A percentile compares a stretch with the other conserved stretches of the same genome.
Evolutionary conservation across 768 basidiomycete species (phyloP).

Genomic region (Termitomyces sp.): DNA sequence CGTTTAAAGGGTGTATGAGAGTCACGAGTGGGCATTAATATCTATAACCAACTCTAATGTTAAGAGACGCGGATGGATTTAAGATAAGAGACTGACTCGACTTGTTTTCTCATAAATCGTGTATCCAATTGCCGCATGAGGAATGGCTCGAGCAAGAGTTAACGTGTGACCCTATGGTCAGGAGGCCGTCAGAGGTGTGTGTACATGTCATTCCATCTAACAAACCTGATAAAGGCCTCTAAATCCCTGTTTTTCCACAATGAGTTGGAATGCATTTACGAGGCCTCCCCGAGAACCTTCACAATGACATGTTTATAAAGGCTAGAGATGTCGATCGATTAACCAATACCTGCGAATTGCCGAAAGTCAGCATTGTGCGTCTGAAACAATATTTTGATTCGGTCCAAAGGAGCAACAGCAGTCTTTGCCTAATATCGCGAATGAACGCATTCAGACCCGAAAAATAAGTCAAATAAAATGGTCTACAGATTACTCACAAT

Average conservation of each 20-base stretch:
- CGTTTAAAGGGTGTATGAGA: background rate
- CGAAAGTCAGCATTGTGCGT: constrained; percentile 3
- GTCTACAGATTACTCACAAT: background rate
- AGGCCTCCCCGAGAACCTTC: background rate
- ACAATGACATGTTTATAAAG: background rate
- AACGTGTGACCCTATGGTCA: background rate
- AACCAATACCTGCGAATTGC: constrained; percentile 2
- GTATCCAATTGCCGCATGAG: constrained; percentile 3
- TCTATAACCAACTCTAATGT: background rate
- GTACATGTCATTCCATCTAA: background rate
- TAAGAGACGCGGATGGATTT: background rate
- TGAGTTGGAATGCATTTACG: background rate
- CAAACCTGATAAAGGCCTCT: constrained; percentile 4
- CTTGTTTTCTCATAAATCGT: background rate
- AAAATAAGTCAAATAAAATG: background rate
- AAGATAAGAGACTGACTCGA: constrained; percentile 1
- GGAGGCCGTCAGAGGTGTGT: background rate
- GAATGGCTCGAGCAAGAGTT: constrained; percentile 2
- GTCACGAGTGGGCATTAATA: constrained; percentile 1
- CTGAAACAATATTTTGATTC: constrained; percentile 5
- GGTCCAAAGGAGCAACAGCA: constrained; percentile 5
- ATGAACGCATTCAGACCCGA: background rate
- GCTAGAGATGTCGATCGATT: background rate
- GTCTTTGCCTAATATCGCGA: constrained; percentile 1
- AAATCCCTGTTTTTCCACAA: background rate